Evolutionary conservation across 805 yeast genomes (phyloP).

Genomic region (Teunomyces barrocoloradensis): DNA sequence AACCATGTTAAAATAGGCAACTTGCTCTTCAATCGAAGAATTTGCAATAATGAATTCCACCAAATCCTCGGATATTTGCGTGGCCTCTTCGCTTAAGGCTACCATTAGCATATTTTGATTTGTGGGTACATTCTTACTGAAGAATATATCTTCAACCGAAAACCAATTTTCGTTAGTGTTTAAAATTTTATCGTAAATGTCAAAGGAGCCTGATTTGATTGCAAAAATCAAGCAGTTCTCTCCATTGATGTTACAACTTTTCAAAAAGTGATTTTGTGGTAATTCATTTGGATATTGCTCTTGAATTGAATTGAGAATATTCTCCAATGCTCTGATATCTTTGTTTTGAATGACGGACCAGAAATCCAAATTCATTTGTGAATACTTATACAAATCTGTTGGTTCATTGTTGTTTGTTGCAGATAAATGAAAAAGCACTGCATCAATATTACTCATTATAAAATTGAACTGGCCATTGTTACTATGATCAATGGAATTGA

Average conservation of each 20-base stretch:
- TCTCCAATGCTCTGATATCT: slow-evolving; percentile 18
- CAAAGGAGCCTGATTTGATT: slow-evolving; percentile 44
- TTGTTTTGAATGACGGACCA: slow-evolving; percentile 49
- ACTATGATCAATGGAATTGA: slow-evolving; percentile 37
- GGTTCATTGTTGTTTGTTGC: slow-evolving; percentile 20
- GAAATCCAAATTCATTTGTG: slow-evolving; percentile 48
- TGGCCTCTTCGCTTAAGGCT: slow-evolving; percentile 57
- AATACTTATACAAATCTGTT: slow-evolving; percentile 35
- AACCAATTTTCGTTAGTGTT: slow-evolving; percentile 46
- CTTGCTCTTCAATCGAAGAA: slow-evolving; percentile 46
- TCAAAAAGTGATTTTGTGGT: slow-evolving; percentile 22
- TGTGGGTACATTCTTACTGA: slow-evolving; percentile 53
- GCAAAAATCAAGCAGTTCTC: slow-evolving; percentile 72
- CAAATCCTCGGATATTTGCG: slow-evolving; percentile 46
- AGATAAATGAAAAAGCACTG: slow-evolving; percentile 63
- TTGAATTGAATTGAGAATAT: not conserved
- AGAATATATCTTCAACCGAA: slow-evolving; percentile 63
- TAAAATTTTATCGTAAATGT: slow-evolving; percentile 46
- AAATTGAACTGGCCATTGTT: slow-evolving; percentile 69
- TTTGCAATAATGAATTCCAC: slow-evolving; percentile 37
- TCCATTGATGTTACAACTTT: slow-evolving; percentile 44
- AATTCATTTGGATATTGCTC: slow-evolving; percentile 5
- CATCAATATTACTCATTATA: slow-evolving; percentile 80
- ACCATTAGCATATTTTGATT: slow-evolving; percentile 57
- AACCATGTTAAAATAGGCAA: slow-evolving; percentile 43